Evolutionary conservation across 345 rosid species (phyloP), one percentile per base, ranked within the genome.

Genomic region (Capsella bursapastoris): DNA sequence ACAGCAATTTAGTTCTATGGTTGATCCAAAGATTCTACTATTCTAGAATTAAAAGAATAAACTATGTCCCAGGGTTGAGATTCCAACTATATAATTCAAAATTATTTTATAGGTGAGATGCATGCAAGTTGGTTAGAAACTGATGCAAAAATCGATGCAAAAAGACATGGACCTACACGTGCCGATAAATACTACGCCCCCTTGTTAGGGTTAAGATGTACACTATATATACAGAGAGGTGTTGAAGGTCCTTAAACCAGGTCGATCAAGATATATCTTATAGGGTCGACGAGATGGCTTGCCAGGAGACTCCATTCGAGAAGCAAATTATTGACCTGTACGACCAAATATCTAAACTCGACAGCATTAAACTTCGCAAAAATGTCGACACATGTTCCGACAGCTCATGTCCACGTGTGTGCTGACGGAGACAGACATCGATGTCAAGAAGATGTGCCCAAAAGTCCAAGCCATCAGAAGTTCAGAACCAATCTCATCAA

Each of bases 401-500:
- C 58, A 53, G 16, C 37, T 49, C 55, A 12, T 53, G 58, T 29
- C 37, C 10, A 55, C 37, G 4, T 55, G 59, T 18, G 13, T 55
- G 15, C 59, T 18, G 10, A 55, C 37, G 37, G 59, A 55, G 59
- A 55, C 37, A 55, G 29, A 13, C 9, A 29, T 55, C 37, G 37
- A 29, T 37, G 18, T 13, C 10, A 12, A 55, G 9, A 55, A 29
- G 16, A 55, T 55, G 37, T 55, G 18, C 14, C 37, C 59, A 55
- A 55, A 53, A 27, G n/a, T 29, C 18, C 37, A 28, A 55, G 16
- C 35, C 58, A 55, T 18, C 22, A 18, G 22, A 18, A 18, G 22
- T 18, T 55, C 18, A 55, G 59, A 28, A 29, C 57, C 8, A 52
- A 12, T 52, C 57, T 52, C 57, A 12, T 52, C 57, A 52, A 52